Evolutionary conservation across 2,329 filamentous ascomycete genomes (phyloP).

Genomic region (Hypoxylon sp.): DNA sequence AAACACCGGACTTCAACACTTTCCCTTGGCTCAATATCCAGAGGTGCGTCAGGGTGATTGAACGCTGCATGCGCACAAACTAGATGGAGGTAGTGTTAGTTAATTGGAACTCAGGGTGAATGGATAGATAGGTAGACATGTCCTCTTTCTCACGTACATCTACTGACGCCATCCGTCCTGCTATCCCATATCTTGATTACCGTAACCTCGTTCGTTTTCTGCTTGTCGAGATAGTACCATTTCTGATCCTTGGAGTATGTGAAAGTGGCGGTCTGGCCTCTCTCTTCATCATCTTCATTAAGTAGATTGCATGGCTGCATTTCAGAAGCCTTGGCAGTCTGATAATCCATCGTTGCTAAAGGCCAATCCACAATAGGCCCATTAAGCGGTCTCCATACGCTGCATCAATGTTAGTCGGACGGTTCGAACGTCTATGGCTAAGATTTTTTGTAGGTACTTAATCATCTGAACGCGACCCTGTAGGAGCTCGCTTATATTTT

Average conservation of each 20-base stretch:
- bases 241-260: constrained; percentile 18
- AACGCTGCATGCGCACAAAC: not conserved
- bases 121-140: too few relatives aligned
- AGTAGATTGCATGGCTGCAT: not conserved
- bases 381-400: constrained; percentile 22
- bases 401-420: too few relatives aligned
- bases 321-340: not conserved
- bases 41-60: not conserved
- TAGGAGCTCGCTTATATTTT: too few relatives aligned
- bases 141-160: too few relatives aligned
- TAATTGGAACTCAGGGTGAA: constrained; percentile 18
- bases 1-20: not conserved
- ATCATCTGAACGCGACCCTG: constrained; percentile 21
- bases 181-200: constrained; percentile 36
- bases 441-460: too few relatives aligned
- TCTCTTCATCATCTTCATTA: not conserved
- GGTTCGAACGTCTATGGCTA: too few relatives aligned
- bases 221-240: constrained; percentile 30
- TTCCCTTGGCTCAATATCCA: not conserved
- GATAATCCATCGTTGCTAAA: not conserved
- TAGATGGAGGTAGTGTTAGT: not conserved
- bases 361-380: not conserved
- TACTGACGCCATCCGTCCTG: constrained; percentile 6
- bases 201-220: constrained; percentile 26
- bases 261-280: not conserved